Evolutionary conservation across 2,329 filamentous ascomycete genomes (phyloP).

Genomic region (Talaromyces sp.): DNA sequence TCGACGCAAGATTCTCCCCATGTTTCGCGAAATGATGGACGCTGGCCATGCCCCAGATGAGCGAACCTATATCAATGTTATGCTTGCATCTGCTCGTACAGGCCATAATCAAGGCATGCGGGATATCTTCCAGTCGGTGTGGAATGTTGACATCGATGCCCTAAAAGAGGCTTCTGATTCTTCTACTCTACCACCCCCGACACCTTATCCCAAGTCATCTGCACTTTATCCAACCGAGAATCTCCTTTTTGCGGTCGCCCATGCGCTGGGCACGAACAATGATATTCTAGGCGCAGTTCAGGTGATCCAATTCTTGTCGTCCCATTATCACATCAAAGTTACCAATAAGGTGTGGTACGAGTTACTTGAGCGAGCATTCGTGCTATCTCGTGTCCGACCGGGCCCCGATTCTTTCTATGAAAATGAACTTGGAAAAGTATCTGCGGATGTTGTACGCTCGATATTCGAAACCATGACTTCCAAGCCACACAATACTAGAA

Average conservation of each 20-base stretch:
- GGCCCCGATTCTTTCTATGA: conserved; percentile 5
- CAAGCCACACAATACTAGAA: conserved; percentile 59
- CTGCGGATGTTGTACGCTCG: conserved; percentile 49
- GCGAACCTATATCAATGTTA: conserved; percentile 56
- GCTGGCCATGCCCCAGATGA: conserved; percentile 51
- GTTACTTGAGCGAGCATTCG: conserved; percentile 68
- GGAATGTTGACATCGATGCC: conserved; percentile 56
- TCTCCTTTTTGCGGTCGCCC: conserved; percentile 68
- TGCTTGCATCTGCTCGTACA: conserved; percentile 57
- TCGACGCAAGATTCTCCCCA: conserved; percentile 35
- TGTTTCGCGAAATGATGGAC: conserved; percentile 54
- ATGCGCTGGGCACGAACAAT: conserved; percentile 68
- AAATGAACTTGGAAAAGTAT: conserved; percentile 38
- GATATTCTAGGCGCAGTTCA: conserved; percentile 62
- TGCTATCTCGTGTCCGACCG: conserved; percentile 51
- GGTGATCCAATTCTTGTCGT: conserved; percentile 65
- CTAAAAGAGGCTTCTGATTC: conserved; percentile 40
- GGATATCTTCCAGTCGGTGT: conserved; percentile 54
- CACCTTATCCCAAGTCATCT: conserved; percentile 50
- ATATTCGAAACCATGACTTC: conserved; percentile 65
- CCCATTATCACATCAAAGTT: conserved; percentile 61
- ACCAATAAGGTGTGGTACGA: conserved; percentile 64
- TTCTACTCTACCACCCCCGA: conserved; percentile 37
- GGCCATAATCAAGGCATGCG: conserved; percentile 53
- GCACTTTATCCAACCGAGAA: conserved; percentile 60